These are phyloP conservation scores for Meyerozyma elateridarum DNA, from an alignment of 1,139 yeast genomes.

Conservation along the genomic window DNA sequence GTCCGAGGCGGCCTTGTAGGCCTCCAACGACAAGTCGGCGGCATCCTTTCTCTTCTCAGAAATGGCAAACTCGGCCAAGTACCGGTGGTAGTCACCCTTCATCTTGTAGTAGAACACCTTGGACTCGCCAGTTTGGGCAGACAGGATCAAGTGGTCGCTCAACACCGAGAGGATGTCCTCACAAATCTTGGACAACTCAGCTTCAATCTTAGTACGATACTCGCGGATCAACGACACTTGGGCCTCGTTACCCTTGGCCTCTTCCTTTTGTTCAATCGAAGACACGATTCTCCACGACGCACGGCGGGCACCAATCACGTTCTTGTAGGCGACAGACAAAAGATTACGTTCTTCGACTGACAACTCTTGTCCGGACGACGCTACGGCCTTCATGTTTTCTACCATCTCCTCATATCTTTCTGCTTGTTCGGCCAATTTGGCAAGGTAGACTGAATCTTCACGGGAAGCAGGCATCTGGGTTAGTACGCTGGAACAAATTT, in stretches of 20 bases:
- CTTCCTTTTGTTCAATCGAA: constrained; percentile 97
- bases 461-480: constrained; percentile 72
- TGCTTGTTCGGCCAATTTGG: constrained; percentile 99
- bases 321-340: constrained; percentile 95
- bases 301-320: constrained; percentile 98
- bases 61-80: constrained; percentile 93
- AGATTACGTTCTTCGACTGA: constrained; percentile 97
- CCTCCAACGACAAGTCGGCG: constrained; percentile 88
- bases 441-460: constrained; percentile 97
- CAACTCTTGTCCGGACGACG: constrained; percentile 91
- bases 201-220: constrained; percentile 92
- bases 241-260: constrained; percentile 85
- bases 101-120: constrained; percentile 97
- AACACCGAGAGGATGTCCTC: constrained; percentile 88
- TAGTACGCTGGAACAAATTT: constrained; percentile 9
- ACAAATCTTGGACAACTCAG: constrained; percentile 89
- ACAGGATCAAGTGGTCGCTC: constrained; percentile 84
- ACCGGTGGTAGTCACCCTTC: constrained; percentile 99
- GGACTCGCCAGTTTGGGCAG: constrained; percentile 95
- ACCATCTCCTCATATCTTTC: constrained; percentile 99
- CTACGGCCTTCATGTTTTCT: constrained; percentile 96
- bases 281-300: constrained; percentile 99
- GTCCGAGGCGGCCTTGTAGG: constrained; percentile 92
- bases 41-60: constrained; percentile 90
- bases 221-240: constrained; percentile 90